Evolutionary conservation across 768 basidiomycete genomes (phyloP).

Genomic region (Mycena chlorophos): DNA sequence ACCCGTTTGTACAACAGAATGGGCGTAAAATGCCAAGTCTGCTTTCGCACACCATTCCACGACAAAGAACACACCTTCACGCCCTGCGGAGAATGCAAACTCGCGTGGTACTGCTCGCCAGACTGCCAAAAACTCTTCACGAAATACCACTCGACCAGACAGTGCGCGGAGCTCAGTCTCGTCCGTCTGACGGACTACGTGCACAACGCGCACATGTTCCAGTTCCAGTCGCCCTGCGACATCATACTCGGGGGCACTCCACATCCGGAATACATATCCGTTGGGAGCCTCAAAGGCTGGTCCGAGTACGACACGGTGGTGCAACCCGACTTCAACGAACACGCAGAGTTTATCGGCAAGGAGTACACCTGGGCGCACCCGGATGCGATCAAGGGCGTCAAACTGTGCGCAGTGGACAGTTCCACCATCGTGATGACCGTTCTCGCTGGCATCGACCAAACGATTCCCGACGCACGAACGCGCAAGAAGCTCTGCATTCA

Average conservation of each 20-base stretch:
- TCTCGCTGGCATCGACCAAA: not conserved
- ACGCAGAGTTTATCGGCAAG: not conserved
- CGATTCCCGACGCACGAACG: not conserved
- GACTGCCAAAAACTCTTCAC: not conserved
- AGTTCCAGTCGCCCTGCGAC: too few species aligned
- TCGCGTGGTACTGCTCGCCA: not conserved
- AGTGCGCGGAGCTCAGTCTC: not conserved
- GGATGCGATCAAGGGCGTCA: not conserved
- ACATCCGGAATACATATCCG: not conserved
- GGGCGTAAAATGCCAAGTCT: not conserved
- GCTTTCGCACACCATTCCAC: constrained; percentile 1
- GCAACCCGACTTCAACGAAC: not conserved
- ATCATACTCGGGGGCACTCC: not conserved
- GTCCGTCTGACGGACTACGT: not conserved
- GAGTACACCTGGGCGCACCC: not conserved
- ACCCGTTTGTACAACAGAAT: too few species aligned
- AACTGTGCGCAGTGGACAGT: not conserved
- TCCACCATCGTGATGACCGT: not conserved
- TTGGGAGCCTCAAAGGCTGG: not conserved
- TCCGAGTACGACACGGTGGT: not conserved
- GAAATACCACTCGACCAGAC: not conserved
- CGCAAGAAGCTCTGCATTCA: not conserved
- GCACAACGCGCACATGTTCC: too few species aligned
- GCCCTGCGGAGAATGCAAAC: not conserved
- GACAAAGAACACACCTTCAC: not conserved